Conservation (phyloP, 2,329 filamentous ascomycete species). For the Diaporthe sp. region DNA sequence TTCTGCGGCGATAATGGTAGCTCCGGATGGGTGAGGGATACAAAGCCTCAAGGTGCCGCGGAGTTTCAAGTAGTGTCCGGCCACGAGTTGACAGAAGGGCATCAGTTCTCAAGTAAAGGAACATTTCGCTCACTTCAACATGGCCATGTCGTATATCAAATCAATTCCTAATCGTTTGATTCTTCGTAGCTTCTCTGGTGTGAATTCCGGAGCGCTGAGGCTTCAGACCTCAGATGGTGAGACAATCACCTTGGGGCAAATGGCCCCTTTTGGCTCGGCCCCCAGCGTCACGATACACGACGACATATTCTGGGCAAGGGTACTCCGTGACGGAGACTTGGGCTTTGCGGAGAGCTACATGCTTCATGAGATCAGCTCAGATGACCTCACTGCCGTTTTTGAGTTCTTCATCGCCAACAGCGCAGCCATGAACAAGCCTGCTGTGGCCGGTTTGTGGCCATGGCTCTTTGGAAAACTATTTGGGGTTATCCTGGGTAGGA, state of each 20-base stretch:
- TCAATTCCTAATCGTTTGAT: slow-evolving; percentile 13
- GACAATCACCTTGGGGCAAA: slow-evolving; percentile 10
- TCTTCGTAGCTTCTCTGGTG: slow-evolving; percentile 9
- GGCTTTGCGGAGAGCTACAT: slow-evolving; percentile 39
- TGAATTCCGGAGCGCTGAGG: slow-evolving; percentile 7
- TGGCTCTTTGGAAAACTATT: background rate
- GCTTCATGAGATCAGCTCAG: slow-evolving; percentile 35
- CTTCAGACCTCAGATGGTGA: slow-evolving; percentile 10
- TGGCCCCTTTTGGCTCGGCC: no score
- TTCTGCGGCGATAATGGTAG: background rate
- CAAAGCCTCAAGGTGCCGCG: background rate
- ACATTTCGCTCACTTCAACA: background rate
- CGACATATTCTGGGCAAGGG: slow-evolving; percentile 36
- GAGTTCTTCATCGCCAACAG: slow-evolving; percentile 39
- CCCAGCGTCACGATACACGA: slow-evolving; percentile 15
- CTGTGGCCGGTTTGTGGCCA: slow-evolving; percentile 6
- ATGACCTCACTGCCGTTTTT: slow-evolving; percentile 33
- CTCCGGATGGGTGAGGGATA: background rate
- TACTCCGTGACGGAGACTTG: slow-evolving; percentile 33
- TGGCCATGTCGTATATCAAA: background rate
- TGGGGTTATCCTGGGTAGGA: background rate
- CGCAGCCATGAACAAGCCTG: slow-evolving; percentile 7
- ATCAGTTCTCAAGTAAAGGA: no score
- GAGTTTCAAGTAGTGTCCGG: background rate
- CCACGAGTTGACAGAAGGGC: background rate